phyloP scores from a whole-genome alignment of 192 early-diverging fungal species.

The Lunasporangiospora selenospora region DNA sequence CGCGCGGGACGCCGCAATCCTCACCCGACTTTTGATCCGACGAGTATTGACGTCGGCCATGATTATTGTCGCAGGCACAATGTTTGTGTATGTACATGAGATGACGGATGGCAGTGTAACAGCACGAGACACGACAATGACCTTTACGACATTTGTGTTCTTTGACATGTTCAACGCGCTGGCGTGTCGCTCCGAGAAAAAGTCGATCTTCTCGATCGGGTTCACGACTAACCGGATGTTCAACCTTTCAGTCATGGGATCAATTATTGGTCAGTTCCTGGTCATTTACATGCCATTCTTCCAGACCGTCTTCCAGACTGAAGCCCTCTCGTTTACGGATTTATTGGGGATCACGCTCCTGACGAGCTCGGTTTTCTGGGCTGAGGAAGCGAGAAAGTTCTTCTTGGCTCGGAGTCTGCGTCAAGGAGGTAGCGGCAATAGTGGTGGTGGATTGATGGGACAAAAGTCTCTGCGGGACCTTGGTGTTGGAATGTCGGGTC shows the following conservation, averaged over 20 bases:
- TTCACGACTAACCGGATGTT: slow-evolving; percentile 89
- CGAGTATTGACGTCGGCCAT: slow-evolving; percentile 82
- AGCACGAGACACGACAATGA: slow-evolving; percentile 90
- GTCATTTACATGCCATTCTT: slow-evolving; percentile 92
- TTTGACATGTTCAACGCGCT: slow-evolving; percentile 97
- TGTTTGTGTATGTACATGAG: slow-evolving; percentile 81
- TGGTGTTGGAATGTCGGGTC: slow-evolving; percentile 16
- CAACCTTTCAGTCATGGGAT: slow-evolving; percentile 82
- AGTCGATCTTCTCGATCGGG: slow-evolving; percentile 83
- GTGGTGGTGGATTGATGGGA: no score
- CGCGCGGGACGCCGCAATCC: slow-evolving; percentile 76
- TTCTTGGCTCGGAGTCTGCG: slow-evolving; percentile 5
- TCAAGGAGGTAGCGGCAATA: no score
- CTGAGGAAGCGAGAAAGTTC: slow-evolving; percentile 85
- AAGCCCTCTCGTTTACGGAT: slow-evolving; percentile 79
- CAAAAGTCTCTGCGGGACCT: slow-evolving; percentile 28
- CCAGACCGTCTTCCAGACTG: slow-evolving; percentile 94
- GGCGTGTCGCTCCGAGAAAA: slow-evolving; percentile 85
- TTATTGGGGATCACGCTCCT: slow-evolving; percentile 70
- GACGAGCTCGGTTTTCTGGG: slow-evolving; percentile 81
- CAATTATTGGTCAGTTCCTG: slow-evolving; percentile 83
- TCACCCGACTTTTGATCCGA: slow-evolving; percentile 73
- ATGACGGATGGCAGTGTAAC: slow-evolving; percentile 76
- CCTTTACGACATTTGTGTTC: slow-evolving; percentile 96
- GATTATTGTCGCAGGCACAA: slow-evolving; percentile 85